These are phyloP conservation scores for Lobosporangium transversale DNA, from an alignment of 192 early-diverging fungal genomes.

Conservation along the genomic window DNA sequence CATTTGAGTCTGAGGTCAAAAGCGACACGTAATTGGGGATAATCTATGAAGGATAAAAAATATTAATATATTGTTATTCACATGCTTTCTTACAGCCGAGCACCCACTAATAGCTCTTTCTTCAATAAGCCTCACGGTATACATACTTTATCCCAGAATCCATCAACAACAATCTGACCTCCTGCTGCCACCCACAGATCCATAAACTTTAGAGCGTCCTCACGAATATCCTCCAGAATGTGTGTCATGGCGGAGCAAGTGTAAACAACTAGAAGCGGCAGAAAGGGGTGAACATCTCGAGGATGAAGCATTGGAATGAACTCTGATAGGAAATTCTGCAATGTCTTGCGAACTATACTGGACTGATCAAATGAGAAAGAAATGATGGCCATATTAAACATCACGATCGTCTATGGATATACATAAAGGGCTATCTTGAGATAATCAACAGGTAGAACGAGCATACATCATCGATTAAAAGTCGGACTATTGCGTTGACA, in stretches of 20 bases:
- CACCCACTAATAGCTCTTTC: not conserved
- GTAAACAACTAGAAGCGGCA: slow-evolving; percentile 80
- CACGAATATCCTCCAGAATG: slow-evolving; percentile 86
- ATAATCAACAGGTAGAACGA: not conserved
- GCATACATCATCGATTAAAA: slow-evolving; percentile 66
- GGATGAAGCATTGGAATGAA: slow-evolving; percentile 54
- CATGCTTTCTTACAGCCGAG: no score
- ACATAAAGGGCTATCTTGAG: not conserved
- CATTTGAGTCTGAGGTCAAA: slow-evolving; percentile 65
- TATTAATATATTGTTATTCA: no score
- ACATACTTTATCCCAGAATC: slow-evolving; percentile 73
- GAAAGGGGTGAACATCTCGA: slow-evolving; percentile 79
- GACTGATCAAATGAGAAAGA: slow-evolving; percentile 12
- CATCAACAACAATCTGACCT: slow-evolving; percentile 68
- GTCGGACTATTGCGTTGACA: slow-evolving; percentile 57
- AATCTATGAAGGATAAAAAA: slow-evolving; percentile 49
- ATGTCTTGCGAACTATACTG: slow-evolving; percentile 53
- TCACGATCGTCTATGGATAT: not conserved
- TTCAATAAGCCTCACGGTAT: not conserved
- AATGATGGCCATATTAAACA: not conserved
- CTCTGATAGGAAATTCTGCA: slow-evolving; percentile 57
- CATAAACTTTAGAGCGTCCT: slow-evolving; percentile 82
- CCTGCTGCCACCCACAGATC: slow-evolving; percentile 74
- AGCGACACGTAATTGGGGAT: slow-evolving; percentile 72
- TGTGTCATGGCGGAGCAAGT: slow-evolving; percentile 91